Evolutionary conservation across 2,329 filamentous ascomycete genomes (phyloP).

Genomic region (Fusarium papillatum): DNA sequence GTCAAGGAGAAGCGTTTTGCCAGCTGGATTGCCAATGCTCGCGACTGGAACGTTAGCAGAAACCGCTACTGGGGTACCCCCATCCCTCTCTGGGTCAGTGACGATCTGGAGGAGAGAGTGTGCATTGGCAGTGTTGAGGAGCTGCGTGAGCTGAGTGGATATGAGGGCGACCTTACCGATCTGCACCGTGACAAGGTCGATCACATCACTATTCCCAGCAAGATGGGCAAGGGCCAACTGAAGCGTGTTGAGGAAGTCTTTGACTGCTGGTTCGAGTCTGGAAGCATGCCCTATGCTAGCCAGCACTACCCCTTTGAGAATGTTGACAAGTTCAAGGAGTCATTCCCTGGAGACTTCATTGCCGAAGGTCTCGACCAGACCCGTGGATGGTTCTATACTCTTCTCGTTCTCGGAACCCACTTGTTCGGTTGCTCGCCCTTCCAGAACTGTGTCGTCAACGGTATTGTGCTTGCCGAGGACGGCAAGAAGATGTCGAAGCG

Average conservation of each 20-base stretch:
- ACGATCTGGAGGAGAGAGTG: constrained; percentile 88
- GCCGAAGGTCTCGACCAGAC: constrained; percentile 95
- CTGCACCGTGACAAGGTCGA: constrained; percentile 95
- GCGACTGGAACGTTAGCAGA: constrained; percentile 95
- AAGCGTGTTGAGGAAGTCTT: constrained; percentile 90
- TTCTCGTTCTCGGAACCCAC: constrained; percentile 89
- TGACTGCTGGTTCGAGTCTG: constrained; percentile 98
- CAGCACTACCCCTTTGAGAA: constrained; percentile 95
- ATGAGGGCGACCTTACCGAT: constrained; percentile 84
- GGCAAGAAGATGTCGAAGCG: constrained; percentile 99
- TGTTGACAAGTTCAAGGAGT: constrained; percentile 81
- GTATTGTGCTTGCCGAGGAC: constrained; percentile 92
- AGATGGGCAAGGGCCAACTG: constrained; percentile 86
- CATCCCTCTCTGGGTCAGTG: constrained; percentile 91
- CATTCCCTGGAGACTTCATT: constrained; percentile 94
- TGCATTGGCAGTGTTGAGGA: constrained; percentile 90
- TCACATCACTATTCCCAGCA: constrained; percentile 92
- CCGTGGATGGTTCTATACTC: constrained; percentile 96
- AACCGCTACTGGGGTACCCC: constrained; percentile 98
- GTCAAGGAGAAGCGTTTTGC: constrained; percentile 94
- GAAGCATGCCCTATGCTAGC: constrained; percentile 94
- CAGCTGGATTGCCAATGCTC: constrained; percentile 91
- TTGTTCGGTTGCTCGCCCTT: constrained; percentile 89
- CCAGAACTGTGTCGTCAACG: constrained; percentile 97
- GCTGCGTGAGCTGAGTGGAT: constrained; percentile 89